Base-by-base conservation (phyloP, 2,329 filamentous ascomycete species). In the Cladophialophora yegresii region DNA sequence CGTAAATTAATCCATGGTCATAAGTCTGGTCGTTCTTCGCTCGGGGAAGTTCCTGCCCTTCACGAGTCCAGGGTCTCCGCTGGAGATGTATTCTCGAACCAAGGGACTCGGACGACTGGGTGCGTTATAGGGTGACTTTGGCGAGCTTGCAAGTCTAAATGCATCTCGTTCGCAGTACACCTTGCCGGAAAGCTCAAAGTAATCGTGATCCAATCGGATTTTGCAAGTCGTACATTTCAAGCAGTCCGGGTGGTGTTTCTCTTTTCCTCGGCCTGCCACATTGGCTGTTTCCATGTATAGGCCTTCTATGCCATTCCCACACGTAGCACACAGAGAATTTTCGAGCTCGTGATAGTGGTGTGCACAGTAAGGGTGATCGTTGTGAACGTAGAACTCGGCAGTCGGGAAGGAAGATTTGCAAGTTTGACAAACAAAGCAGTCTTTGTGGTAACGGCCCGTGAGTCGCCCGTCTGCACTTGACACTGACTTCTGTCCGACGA, bases 311-410 rank as follows among this genome's bases (percentile, higher is more conserved):
- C 95, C 95, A 10, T 82, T 81, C 68, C 90, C 85, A 76, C 95
- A 99, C 32, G 84, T 84, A 16, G 85, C 84, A 75, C 95, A 99
- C 1, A 97, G 80, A 54, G 91, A 96, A 57, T 89, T 89, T 72
- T 98, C 98, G 36, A 95, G 84, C 75, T 90, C 85, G 78, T 99
- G 95, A 75, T 98, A 99, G 77, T 98, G 92, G 56, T 88, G 87
- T 70, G 92, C 89, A 77, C 95, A 98, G 78, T 93, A 97, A 0
- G 95, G 95, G 64, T 87, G 84, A 77, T 99, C 92, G 69, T 89
- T 80, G 65, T 92, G 85, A 10, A 99, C 93, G 75, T 99, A 99
- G 72, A 98, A 98, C 64, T 95, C 92, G 1, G 91, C 85, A 0
- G 92, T 96, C 22, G 87, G 82, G 74, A 98, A 99, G 0, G 92